Percentiles rank a stretch among this genome's conserved stretches.
Evolutionary conservation across 768 basidiomycete species (phyloP).

Genomic region (Lentinula detonsa): DNA sequence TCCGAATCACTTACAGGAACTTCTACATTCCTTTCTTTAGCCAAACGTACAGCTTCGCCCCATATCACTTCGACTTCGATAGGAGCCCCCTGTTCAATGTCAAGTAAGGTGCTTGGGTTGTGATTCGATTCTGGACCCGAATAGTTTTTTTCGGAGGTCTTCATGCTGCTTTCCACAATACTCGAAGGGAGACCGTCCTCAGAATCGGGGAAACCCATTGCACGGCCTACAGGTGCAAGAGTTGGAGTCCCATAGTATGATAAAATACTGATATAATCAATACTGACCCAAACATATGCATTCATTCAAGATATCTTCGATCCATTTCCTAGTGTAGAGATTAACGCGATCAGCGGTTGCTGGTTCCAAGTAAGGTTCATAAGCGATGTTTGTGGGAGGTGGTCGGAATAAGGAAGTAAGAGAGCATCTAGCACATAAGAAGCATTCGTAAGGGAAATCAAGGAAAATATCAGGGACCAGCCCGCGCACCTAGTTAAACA

Average conservation of each 20-base stretch:
- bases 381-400: slow-evolving; percentile 29
- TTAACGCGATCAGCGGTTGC: slow-evolving; percentile 35
- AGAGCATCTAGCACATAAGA: slow-evolving; percentile 23
- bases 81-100: slow-evolving; percentile 46
- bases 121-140: slow-evolving; percentile 35
- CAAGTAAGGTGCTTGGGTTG: slow-evolving; percentile 58
- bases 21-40: slow-evolving; percentile 33
- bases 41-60: slow-evolving; percentile 54
- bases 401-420: slow-evolving; percentile 46
- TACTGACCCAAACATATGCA: slow-evolving; percentile 32
- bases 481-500: slow-evolving; percentile 39
- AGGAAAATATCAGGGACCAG: neutral
- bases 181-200: slow-evolving; percentile 45
- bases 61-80: slow-evolving; percentile 66
- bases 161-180: slow-evolving; percentile 30
- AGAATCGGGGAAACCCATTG: slow-evolving; percentile 41
- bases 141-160: slow-evolving; percentile 32
- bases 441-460: neutral
- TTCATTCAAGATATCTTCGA: slow-evolving; percentile 40
- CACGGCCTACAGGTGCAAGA: slow-evolving; percentile 13
- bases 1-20: slow-evolving; percentile 13
- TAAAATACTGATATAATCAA: neutral
- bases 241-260: neutral
- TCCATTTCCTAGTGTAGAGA: slow-evolving; percentile 38
- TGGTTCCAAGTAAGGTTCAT: slow-evolving; percentile 32